Evolutionary conservation across 2,329 filamentous ascomycete species (phyloP), one percentile per base, ranked within the genome.

Genomic region (Trichoderma simmonsii): DNA sequence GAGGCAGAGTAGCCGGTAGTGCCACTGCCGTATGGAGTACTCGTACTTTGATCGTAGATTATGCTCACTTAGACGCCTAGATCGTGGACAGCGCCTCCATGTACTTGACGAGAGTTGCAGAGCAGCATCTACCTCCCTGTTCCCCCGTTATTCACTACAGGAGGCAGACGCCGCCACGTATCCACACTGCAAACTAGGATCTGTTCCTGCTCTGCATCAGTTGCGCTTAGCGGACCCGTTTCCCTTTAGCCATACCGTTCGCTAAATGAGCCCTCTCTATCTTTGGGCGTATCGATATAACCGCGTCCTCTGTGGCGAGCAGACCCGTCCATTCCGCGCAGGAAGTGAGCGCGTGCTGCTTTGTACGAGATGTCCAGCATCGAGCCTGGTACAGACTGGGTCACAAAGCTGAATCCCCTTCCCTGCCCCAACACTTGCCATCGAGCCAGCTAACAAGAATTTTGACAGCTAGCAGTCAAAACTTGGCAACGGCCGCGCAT

Each of bases 121-220:
- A 62, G 57, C 56, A 62, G 66, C 56, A 56, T 30, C 18, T 26
- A 28, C 48, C 51, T 34, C 28, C 48, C 30, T 66, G 63, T 57
- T 48, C 39, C 62, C 61, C 48, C 48, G 63, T 56, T 56, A 56
- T 57, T 66, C 34, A 66, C 48, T 67, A 51, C 64, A 67, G 51
- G 63, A 66, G 63, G 64, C 57, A 70, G 56, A 59, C 67, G 57
- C 67, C 67, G 56, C 67, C 67, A 36, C 15, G 57, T 70, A 32
- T 18, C 67, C 67, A 70, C 67, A 70, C 28, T 61, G 28, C 28
- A 36, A 28, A 34, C 67, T 70, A 70, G 67, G 67, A 70, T 70
- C 67, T 70, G 39, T 36, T 54, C 67, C 21, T 70, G 67, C 67
- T 70, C 57, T 70, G 57, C 57, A 70, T 54, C 43, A 70, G 57